Conservation (phyloP, 2,329 filamentous ascomycete genomes). For the Alternaria sp. region DNA sequence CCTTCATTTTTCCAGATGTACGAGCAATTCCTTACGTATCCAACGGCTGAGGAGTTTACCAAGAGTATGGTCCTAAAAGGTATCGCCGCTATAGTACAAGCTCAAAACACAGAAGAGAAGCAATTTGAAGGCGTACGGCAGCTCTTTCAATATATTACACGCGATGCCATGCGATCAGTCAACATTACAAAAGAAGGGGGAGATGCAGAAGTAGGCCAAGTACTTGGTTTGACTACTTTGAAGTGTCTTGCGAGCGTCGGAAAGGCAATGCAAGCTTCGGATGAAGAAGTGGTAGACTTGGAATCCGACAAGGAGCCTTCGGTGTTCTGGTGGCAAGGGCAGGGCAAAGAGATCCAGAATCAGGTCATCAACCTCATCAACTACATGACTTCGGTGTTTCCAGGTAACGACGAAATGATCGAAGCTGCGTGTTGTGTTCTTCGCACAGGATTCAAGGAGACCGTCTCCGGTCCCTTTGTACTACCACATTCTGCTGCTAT, state of each 20-base stretch:
- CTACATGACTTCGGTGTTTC: conserved; percentile 63
- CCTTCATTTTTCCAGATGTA: conserved; percentile 76
- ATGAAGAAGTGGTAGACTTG: conserved; percentile 73
- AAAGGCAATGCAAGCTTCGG: conserved; percentile 73
- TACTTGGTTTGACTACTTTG: conserved; percentile 63
- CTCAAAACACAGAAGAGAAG: conserved; percentile 66
- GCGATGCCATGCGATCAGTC: conserved; percentile 62
- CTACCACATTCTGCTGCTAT: conserved; percentile 72
- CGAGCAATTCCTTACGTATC: conserved; percentile 65
- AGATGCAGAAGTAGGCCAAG: conserved; percentile 54
- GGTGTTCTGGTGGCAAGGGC: conserved; percentile 60
- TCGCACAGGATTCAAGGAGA: conserved; percentile 77
- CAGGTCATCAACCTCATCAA: conserved; percentile 62
- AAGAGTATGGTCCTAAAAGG: conserved; percentile 78
- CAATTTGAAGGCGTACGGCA: conserved; percentile 65
- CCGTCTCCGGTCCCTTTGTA: conserved; percentile 77
- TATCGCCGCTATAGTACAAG: conserved; percentile 78
- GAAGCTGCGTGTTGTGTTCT: conserved; percentile 77
- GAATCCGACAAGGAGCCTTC: conserved; percentile 59
- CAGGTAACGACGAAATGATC: conserved; percentile 70
- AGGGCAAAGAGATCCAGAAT: conserved; percentile 61
- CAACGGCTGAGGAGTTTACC: conserved; percentile 71
- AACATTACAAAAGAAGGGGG: conserved; percentile 44
- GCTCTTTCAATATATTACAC: conserved; percentile 68
- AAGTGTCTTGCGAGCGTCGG: conserved; percentile 75